These are phyloP conservation scores for Trypanosoma cruzi DNA, from an alignment of 208 protist genomes.

Conservation along the genomic window DNA sequence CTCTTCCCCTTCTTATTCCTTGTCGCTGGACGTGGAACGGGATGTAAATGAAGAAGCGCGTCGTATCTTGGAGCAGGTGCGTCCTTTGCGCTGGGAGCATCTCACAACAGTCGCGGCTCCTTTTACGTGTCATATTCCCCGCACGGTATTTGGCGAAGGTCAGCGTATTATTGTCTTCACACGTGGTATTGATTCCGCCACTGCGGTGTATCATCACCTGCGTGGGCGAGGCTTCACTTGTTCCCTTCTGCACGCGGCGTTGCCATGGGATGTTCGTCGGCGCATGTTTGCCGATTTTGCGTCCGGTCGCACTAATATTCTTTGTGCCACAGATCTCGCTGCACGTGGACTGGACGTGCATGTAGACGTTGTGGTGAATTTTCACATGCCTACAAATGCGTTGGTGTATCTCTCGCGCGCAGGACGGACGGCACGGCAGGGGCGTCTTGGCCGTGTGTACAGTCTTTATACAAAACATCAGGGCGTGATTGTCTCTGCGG, in stretches of 20 bases:
- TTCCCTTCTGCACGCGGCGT: slow-evolving; percentile 68
- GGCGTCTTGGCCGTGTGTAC: slow-evolving; percentile 66
- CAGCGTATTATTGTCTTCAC: slow-evolving; percentile 74
- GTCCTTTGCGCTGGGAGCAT: slow-evolving; percentile 73
- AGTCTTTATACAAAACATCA: slow-evolving; percentile 79
- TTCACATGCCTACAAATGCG: slow-evolving; percentile 83
- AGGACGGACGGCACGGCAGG: slow-evolving; percentile 81
- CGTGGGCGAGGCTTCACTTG: slow-evolving; percentile 56
- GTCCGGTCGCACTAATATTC: slow-evolving; percentile 81
- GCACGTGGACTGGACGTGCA: slow-evolving; percentile 83
- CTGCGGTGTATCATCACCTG: slow-evolving; percentile 78
- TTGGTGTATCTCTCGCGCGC: slow-evolving; percentile 70
- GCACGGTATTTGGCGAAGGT: slow-evolving; percentile 64
- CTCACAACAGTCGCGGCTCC: slow-evolving; percentile 72
- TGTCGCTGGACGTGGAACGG: neutral
- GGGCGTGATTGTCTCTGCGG: slow-evolving; percentile 68
- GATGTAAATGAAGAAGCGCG: slow-evolving; percentile 27
- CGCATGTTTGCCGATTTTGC: slow-evolving; percentile 72
- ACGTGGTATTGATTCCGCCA: slow-evolving; percentile 69
- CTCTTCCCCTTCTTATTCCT: neutral
- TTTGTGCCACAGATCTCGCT: slow-evolving; percentile 92
- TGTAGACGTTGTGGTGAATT: slow-evolving; percentile 90
- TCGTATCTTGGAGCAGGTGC: slow-evolving; percentile 53
- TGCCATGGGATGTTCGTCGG: slow-evolving; percentile 61
- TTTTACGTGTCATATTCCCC: slow-evolving; percentile 63